Evolutionary conservation across 2,329 filamentous ascomycete genomes (phyloP).

Genomic region (Calonectria crousiana): DNA sequence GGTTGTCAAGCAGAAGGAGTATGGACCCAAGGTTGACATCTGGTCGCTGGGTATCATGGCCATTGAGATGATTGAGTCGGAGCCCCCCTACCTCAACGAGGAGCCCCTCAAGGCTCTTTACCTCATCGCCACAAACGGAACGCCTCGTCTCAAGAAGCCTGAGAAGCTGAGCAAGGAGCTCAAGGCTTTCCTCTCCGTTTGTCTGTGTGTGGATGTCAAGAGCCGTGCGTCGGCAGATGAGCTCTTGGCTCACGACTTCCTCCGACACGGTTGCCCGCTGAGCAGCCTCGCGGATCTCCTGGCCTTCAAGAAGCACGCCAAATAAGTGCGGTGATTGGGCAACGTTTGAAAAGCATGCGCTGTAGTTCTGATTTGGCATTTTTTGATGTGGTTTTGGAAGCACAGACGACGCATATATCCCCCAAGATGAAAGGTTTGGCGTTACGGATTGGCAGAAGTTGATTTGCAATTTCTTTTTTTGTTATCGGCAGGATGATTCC

Average conservation of each 20-base stretch:
- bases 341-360: constrained; percentile 34
- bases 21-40: constrained; percentile 97
- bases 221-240: constrained; percentile 92
- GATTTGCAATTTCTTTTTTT: constrained; percentile 29
- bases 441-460: constrained; percentile 43
- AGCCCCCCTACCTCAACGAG: constrained; percentile 97
- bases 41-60: constrained; percentile 99
- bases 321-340: constrained; percentile 56
- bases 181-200: constrained; percentile 96
- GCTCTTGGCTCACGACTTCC: constrained; percentile 90
- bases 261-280: constrained; percentile 90
- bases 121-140: constrained; percentile 97
- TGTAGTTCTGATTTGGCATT: constrained; percentile 36
- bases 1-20: constrained; percentile 99
- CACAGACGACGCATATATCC: constrained; percentile 45
- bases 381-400: constrained; percentile 39
- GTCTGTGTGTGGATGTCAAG: constrained; percentile 96
- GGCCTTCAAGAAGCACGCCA: constrained; percentile 83
- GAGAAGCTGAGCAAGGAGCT: constrained; percentile 98
- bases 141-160: constrained; percentile 95
- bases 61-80: constrained; percentile 99
- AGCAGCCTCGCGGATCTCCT: constrained; percentile 87
- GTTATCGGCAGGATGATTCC: constrained; percentile 36
- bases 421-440: constrained; percentile 43
- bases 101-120: constrained; percentile 97